Evolutionary conservation across 108 stramenopile genomes (phyloP).

Genomic region (Skeletonema potamos): DNA sequence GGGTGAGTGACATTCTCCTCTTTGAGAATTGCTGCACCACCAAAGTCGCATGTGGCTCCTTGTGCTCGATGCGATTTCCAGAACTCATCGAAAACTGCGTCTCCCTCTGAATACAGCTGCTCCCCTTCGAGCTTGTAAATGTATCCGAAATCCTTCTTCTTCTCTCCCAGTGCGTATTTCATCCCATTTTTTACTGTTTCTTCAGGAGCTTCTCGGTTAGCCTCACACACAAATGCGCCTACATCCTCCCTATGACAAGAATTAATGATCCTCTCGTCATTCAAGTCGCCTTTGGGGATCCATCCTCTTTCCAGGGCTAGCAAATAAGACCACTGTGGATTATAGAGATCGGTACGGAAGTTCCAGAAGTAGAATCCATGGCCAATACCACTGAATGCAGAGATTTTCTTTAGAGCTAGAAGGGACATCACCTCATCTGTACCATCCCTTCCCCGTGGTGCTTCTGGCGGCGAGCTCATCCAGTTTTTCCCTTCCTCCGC

Average conservation of each 20-base stretch:
- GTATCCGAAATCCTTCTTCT: conserved; percentile 26
- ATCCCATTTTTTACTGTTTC: conserved; percentile 50
- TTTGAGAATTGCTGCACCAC: conserved; percentile 69
- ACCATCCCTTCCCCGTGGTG: conserved; percentile 64
- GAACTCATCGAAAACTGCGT: conserved; percentile 49
- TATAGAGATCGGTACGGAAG: conserved; percentile 88
- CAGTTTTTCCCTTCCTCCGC: conserved; percentile 63
- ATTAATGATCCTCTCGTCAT: conserved; percentile 52
- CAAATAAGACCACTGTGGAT: conserved; percentile 86
- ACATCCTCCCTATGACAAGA: conserved; percentile 68
- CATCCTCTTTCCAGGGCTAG: conserved; percentile 72
- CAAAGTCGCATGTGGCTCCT: conserved; percentile 88
- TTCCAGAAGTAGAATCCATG: conserved; percentile 95
- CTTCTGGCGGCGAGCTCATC: conserved; percentile 72
- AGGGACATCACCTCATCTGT: conserved; percentile 78
- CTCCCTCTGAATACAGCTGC: conserved; percentile 58
- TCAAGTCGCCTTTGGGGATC: conserved; percentile 76
- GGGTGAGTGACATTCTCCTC: conserved; percentile 50
- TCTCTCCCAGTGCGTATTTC: conserved; percentile 44
- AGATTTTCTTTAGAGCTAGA: conserved; percentile 80
- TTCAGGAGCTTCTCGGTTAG: conserved; percentile 56
- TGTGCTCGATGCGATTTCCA: conserved; percentile 50
- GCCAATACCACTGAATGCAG: conserved; percentile 77
- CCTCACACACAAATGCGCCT: conserved; percentile 55
- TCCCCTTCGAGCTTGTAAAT: conserved; percentile 49